phyloP scores from a whole-genome alignment of 139 green algal genomes.

The Chlorella sp. region DNA sequence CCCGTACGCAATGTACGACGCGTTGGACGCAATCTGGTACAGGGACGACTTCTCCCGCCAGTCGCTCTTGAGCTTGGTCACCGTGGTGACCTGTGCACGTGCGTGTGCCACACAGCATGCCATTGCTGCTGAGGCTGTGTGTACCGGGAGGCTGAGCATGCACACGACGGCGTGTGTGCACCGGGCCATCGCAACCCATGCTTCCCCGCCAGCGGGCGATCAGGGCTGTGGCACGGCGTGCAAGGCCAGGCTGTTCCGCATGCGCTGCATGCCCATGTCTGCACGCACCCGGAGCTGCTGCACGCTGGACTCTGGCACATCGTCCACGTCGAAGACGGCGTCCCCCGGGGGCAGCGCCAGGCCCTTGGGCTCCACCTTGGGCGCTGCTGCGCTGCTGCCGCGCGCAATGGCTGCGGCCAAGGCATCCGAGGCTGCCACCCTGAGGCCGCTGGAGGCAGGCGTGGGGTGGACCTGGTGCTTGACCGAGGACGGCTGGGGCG shows the following conservation, averaged over 20 bases:
- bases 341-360: neutral
- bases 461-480: neutral
- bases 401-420: conserved; percentile 18
- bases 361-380: neutral
- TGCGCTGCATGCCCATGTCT: neutral
- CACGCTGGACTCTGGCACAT: neutral
- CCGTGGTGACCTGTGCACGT: conserved; percentile 39
- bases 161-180: neutral
- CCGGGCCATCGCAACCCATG: neutral
- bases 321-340: neutral
- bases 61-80: conserved; percentile 53
- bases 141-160: neutral
- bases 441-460: neutral
- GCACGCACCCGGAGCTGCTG: neutral
- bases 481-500: neutral
- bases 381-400: neutral
- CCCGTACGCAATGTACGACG: conserved; percentile 71
- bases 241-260: neutral
- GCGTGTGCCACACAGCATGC: neutral
- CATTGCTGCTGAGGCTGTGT: neutral
- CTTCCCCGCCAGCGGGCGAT: neutral
- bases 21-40: conserved; percentile 55
- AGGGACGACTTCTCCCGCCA: conserved; percentile 26
- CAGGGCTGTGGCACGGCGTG: neutral
- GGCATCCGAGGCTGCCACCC: conserved; percentile 10